Evolutionary conservation across 306 rosid species (phyloP).

Genomic region (Purshia tridentata): DNA sequence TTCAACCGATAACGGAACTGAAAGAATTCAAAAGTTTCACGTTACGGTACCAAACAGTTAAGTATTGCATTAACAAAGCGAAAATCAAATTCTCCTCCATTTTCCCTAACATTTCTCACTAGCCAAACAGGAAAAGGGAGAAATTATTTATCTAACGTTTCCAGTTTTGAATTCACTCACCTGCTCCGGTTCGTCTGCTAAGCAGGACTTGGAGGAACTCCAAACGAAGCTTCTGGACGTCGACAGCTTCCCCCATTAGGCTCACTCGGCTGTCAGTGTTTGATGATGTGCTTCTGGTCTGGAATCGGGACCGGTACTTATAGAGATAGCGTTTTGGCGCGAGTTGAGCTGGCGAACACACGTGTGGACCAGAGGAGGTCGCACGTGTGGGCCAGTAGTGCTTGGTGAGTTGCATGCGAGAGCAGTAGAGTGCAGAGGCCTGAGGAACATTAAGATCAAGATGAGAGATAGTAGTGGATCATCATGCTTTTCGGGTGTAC

Average conservation of each 20-base stretch:
- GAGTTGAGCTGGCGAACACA: constrained; percentile 21
- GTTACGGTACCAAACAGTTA: not conserved
- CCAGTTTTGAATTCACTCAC: constrained; percentile 17
- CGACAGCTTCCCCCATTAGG: constrained; percentile 41
- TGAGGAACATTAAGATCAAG: not conserved
- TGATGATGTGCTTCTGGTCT: not conserved
- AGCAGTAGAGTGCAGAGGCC: not conserved
- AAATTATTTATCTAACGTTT: not conserved
- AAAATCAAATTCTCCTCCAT: not conserved
- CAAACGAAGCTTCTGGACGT: constrained; percentile 47
- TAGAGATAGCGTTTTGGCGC: constrained; percentile 16
- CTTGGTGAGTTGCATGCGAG: not conserved
- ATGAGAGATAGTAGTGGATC: not conserved
- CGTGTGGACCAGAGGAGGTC: constrained; percentile 21
- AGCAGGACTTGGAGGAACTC: constrained; percentile 50
- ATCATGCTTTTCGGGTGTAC: too few species aligned
- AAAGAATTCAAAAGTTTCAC: not conserved
- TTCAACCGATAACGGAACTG: constrained; percentile 63
- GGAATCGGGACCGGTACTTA: constrained; percentile 19
- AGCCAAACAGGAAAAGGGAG: constrained; percentile 10
- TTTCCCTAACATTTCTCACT: not conserved
- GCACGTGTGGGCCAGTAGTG: constrained; percentile 30
- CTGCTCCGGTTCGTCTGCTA: constrained; percentile 49
- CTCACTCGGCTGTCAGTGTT: not conserved
- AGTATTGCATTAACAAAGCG: not conserved